These are phyloP conservation scores for Fusarium fujikuroi DNA, from an alignment of 2,329 filamentous ascomycete genomes.

Conservation along the genomic window DNA sequence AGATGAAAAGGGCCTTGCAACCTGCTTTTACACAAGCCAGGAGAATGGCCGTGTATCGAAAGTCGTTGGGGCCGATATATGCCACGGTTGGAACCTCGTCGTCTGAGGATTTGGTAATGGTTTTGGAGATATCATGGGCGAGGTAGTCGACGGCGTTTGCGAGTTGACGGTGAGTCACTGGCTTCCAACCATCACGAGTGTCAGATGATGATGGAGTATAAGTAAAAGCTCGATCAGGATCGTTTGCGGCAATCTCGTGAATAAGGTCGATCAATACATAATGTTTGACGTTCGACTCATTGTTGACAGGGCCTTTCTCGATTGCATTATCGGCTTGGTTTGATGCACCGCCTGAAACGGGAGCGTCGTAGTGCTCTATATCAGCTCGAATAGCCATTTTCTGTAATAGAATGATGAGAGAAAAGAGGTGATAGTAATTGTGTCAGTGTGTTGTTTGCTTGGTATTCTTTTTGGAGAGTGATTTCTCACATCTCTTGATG, in stretches of 20 bases:
- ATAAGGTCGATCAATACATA: neutral
- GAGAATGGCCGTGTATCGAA: neutral
- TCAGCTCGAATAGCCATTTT: neutral
- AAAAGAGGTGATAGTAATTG: neutral
- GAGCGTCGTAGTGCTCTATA: neutral
- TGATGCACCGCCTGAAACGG: neutral
- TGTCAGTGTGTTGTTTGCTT: too few relatives aligned
- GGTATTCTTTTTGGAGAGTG: neutral
- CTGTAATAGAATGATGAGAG: fast-evolving
- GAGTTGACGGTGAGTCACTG: neutral
- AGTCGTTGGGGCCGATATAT: neutral
- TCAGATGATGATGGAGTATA: neutral
- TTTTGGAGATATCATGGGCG: neutral
- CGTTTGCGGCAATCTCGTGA: neutral
- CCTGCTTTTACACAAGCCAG: neutral
- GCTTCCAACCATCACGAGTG: neutral
- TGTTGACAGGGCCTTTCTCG: neutral
- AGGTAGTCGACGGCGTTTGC: neutral
- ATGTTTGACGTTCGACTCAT: neutral
- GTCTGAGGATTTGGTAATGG: neutral
- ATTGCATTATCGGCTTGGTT: neutral
- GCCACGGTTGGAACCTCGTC: neutral
- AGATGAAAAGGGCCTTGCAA: constrained; percentile 6
- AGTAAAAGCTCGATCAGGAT: neutral
- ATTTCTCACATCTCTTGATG: neutral